Conservation (phyloP, 23 red algal genomes). For the Gracilaria vermiculophylla region DNA sequence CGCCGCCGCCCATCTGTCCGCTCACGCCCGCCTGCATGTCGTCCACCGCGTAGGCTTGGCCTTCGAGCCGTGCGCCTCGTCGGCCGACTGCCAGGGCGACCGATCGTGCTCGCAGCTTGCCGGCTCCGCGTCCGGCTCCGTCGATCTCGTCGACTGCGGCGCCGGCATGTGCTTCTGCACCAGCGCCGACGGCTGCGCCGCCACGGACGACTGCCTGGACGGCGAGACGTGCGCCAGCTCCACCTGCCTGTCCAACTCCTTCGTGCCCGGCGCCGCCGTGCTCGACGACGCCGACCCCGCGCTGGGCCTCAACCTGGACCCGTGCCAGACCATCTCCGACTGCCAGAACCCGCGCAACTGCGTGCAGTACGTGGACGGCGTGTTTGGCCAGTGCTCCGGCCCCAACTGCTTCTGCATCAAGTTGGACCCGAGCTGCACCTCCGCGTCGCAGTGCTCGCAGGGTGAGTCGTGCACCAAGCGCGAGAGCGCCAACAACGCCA, state of each 20-base stretch:
- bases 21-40: not conserved
- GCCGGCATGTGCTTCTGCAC: not conserved
- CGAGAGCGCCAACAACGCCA: not conserved
- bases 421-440: constrained; percentile 1
- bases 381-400: not conserved
- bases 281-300: not conserved
- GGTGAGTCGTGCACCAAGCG: constrained; percentile 7
- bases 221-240: not conserved
- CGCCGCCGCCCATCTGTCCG: not conserved
- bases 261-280: not conserved
- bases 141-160: not conserved
- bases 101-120: constrained; percentile 1
- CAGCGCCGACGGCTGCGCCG: not conserved
- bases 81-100: not conserved
- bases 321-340: not conserved
- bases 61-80: not conserved
- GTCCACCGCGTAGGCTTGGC: not conserved
- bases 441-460: not conserved
- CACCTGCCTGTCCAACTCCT: not conserved
- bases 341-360: constrained; percentile 21
- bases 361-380: not conserved
- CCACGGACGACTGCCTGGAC: not conserved
- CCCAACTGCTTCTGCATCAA: constrained; percentile 8
- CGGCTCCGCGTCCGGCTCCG: not conserved
- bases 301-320: constrained; percentile 6